A percentile compares a stretch with the other conserved stretches of the same genome.
Conservation (phyloP, 768 basidiomycete species). For the Rhizopogon rudus region DNA sequence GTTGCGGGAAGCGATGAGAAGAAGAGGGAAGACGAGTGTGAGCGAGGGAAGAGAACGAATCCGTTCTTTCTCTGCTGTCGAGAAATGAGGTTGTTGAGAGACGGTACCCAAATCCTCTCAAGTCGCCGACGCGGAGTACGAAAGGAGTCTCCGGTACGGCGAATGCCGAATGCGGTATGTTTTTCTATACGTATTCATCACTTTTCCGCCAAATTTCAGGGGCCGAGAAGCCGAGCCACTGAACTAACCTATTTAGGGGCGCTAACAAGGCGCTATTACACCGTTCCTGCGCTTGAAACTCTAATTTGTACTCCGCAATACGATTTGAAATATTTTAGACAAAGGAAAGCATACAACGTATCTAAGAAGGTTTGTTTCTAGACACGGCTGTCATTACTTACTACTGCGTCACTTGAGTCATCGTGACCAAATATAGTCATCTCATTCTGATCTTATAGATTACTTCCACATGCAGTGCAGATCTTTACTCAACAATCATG, state of each 20-base stretch:
- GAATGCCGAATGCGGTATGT: not conserved
- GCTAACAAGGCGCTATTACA: too few species aligned
- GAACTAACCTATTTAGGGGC: too few species aligned
- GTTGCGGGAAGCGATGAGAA: slow-evolving; percentile 17
- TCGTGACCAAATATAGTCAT: too few species aligned
- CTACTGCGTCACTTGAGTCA: too few species aligned
- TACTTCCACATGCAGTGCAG: too few species aligned
- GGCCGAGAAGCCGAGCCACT: not conserved
- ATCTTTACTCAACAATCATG: not conserved
- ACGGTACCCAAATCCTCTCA: slow-evolving; percentile 19
- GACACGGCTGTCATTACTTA: too few species aligned
- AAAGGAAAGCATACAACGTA: too few species aligned
- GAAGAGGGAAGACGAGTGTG: slow-evolving; percentile 3
- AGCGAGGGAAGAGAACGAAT: not conserved
- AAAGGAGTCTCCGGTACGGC: slow-evolving; percentile 2
- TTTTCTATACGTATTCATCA: not conserved
- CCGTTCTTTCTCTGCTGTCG: slow-evolving; percentile 8
- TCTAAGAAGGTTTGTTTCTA: too few species aligned
- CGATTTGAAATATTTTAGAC: too few species aligned
- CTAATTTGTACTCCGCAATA: too few species aligned
- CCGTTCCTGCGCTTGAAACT: too few species aligned
- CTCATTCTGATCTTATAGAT: too few species aligned
- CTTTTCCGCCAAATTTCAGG: not conserved
- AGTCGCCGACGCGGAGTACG: slow-evolving; percentile 24
- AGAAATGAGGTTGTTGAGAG: slow-evolving; percentile 25